Percentiles rank a stretch among this genome's conserved stretches.
phyloP scores from a whole-genome alignment of 2,329 filamentous ascomycete genomes.

The Phaeophleospora eucalypticola region DNA sequence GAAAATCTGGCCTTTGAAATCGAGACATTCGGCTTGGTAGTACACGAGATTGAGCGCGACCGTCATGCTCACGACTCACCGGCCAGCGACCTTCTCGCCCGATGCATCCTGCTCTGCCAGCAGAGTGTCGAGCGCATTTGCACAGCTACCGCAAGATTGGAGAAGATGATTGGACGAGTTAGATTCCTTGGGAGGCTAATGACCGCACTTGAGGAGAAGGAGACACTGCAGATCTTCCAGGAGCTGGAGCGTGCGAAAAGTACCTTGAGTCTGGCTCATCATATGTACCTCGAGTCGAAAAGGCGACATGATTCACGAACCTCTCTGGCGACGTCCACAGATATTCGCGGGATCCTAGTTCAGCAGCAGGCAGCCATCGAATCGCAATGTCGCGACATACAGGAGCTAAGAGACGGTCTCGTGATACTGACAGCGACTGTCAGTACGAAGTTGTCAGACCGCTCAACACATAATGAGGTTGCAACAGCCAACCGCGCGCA shows the following conservation, averaged over 20 bases:
- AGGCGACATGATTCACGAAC: too few relatives aligned
- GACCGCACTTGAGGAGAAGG: background rate
- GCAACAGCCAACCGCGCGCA: too few relatives aligned
- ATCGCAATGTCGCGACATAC: too few relatives aligned
- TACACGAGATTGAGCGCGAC: background rate
- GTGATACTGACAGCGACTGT: too few relatives aligned
- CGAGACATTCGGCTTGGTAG: conserved; percentile 4
- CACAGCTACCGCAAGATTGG: background rate
- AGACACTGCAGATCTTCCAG: background rate
- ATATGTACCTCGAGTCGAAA: background rate
- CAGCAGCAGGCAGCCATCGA: too few relatives aligned
- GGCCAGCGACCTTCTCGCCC: background rate
- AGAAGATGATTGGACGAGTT: background rate
- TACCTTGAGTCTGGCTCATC: background rate
- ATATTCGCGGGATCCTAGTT: too few relatives aligned
- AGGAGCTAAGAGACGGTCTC: too few relatives aligned
- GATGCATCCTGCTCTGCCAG: background rate
- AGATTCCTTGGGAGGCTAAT: background rate
- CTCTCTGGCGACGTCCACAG: too few relatives aligned
- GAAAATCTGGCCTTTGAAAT: conserved; percentile 1
- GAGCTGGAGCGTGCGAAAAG: background rate
- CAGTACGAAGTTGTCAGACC: too few relatives aligned
- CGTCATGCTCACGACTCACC: background rate
- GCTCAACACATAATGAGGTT: too few relatives aligned
- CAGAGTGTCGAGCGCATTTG: background rate